phyloP scores from a whole-genome alignment of 257 asterid genomes.

The Anisodus acutangulus region DNA sequence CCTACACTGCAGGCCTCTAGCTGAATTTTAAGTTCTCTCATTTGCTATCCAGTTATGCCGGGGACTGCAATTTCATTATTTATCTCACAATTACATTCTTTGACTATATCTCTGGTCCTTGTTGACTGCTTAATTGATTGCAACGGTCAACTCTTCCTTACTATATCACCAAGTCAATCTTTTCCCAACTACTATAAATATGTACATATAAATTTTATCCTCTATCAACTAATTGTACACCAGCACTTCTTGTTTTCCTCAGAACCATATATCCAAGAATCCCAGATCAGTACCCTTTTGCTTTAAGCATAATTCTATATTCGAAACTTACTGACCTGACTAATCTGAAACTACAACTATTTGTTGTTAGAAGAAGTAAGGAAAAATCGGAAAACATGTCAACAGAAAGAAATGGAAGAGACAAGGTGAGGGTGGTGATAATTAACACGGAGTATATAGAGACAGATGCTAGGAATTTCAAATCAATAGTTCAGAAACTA shows the following conservation, averaged over 20 bases:
- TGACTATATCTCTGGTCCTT: slow-evolving; percentile 13
- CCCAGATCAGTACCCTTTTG: too few relatives aligned
- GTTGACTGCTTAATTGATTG: slow-evolving; percentile 4
- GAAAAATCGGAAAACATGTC: neutral
- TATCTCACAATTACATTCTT: neutral
- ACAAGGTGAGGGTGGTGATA: slow-evolving; percentile 48
- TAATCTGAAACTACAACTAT: neutral
- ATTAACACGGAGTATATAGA: slow-evolving; percentile 53
- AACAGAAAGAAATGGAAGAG: neutral
- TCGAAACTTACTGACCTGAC: neutral
- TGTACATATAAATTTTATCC: neutral
- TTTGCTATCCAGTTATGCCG: too few relatives aligned
- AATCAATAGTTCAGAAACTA: slow-evolving; percentile 54
- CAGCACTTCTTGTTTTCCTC: too few relatives aligned
- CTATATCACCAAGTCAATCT: neutral
- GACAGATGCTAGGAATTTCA: slow-evolving; percentile 53
- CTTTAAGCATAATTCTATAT: neutral
- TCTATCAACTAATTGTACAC: neutral
- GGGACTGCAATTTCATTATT: neutral
- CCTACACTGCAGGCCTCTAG: too few relatives aligned
- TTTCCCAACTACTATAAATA: neutral
- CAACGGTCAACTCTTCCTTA: neutral
- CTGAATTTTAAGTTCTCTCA: too few relatives aligned
- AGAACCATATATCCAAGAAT: neutral
- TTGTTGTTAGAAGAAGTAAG: neutral